Percentiles rank a stretch among this genome's conserved stretches.
Conservation (phyloP, 2,329 filamentous ascomycete genomes). For the Claviceps digitariae region DNA sequence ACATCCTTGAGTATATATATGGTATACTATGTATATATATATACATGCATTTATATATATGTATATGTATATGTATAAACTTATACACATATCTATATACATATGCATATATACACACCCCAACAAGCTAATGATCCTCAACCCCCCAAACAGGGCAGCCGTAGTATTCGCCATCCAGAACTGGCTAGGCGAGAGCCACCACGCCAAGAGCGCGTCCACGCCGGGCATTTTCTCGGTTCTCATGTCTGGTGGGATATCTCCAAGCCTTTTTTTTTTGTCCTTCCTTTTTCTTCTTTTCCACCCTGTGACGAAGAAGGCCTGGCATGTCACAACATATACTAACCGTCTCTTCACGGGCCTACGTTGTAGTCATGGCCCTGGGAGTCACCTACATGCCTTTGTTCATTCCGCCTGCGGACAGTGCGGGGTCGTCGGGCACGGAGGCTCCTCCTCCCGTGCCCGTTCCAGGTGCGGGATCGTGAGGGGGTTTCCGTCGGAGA, state of each 20-base stretch:
- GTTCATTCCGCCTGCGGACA: conserved; percentile 30
- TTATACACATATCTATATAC: too few species aligned
- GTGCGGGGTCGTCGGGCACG: conserved; percentile 18
- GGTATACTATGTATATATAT: too few species aligned
- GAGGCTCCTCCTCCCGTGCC: conserved; percentile 17
- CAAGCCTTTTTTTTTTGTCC: neutral
- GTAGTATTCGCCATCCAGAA: conserved; percentile 62
- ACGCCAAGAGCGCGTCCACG: conserved; percentile 50
- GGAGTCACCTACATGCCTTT: conserved; percentile 37
- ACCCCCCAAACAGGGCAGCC: conserved; percentile 40
- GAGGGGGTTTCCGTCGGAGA: too few species aligned
- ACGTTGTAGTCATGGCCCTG: conserved; percentile 42
- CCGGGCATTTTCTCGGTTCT: conserved; percentile 59
- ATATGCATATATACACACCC: too few species aligned
- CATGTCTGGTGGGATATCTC: conserved; percentile 52
- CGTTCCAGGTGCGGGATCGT: too few species aligned
- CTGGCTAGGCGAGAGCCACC: conserved; percentile 65
- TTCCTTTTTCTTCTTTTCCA: neutral
- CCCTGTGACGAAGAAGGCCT: too few species aligned
- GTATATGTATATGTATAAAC: too few species aligned
- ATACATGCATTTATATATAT: too few species aligned
- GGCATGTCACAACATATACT: too few species aligned
- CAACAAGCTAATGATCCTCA: too few species aligned
- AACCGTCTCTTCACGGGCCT: too few species aligned
- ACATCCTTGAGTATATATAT: too few species aligned